Evolutionary conservation across 1,284 basidiomycete species (phyloP).

Genomic region (Garcileccinum viscosum): DNA sequence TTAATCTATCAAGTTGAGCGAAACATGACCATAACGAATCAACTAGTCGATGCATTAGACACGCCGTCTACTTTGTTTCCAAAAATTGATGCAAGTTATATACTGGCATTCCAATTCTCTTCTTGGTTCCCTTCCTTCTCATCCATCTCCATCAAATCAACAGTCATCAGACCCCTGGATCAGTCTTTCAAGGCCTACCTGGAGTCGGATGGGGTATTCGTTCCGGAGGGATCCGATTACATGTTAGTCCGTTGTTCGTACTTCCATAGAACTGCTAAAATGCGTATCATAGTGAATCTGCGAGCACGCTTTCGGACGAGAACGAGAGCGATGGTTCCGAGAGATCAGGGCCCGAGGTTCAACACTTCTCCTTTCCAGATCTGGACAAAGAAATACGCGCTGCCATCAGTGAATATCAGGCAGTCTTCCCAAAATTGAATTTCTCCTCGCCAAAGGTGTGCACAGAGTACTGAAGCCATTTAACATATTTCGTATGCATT

Average conservation of each 20-base stretch:
- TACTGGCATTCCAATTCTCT: slow-evolving; percentile 84
- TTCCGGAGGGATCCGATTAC: slow-evolving; percentile 84
- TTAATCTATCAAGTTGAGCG: neutral
- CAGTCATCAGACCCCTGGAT: slow-evolving; percentile 75
- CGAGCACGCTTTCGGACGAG: slow-evolving; percentile 62
- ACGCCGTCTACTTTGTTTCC: slow-evolving; percentile 23
- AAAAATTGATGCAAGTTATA: slow-evolving; percentile 40
- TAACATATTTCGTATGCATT: neutral
- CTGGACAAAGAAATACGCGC: slow-evolving; percentile 77
- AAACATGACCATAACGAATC: neutral
- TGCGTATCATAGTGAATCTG: slow-evolving; percentile 47
- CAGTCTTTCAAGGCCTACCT: slow-evolving; percentile 76
- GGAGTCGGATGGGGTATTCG: slow-evolving; percentile 78
- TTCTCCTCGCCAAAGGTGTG: slow-evolving; percentile 88
- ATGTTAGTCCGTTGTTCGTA: slow-evolving; percentile 51
- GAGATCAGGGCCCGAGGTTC: slow-evolving; percentile 47
- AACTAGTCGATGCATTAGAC: neutral
- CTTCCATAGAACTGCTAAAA: slow-evolving; percentile 20
- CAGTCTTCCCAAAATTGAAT: slow-evolving; percentile 95
- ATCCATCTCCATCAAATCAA: slow-evolving; percentile 76
- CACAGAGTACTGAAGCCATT: slow-evolving; percentile 9
- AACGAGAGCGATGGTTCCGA: slow-evolving; percentile 46
- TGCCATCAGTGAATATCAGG: slow-evolving; percentile 74
- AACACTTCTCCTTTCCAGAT: slow-evolving; percentile 72
- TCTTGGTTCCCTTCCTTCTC: slow-evolving; percentile 86